These are phyloP conservation scores for Aphanomyces stellatus DNA, from an alignment of 352 stramenopile species.

Conservation along the genomic window DNA sequence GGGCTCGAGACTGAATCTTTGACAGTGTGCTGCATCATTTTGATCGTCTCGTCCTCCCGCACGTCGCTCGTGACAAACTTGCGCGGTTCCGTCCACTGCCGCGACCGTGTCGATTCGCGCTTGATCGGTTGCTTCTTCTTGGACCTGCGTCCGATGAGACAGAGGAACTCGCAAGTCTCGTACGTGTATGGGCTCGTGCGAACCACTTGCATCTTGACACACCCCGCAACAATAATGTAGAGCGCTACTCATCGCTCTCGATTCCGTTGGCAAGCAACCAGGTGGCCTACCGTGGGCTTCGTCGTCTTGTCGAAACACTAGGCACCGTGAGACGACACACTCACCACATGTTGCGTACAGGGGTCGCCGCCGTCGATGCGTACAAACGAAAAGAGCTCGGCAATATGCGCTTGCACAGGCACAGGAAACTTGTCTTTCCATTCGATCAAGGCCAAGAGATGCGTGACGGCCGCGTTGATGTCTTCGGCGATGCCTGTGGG, in stretches of 20 bases:
- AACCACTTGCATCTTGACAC: neutral
- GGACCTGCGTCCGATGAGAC: too few relatives aligned
- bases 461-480: neutral
- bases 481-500: too few relatives aligned
- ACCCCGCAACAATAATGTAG: neutral
- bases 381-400: neutral
- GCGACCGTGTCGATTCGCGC: too few relatives aligned
- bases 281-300: neutral
- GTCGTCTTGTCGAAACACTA: conserved; percentile 17
- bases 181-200: neutral
- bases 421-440: conserved; percentile 13
- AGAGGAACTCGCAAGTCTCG: too few relatives aligned
- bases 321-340: too few relatives aligned
- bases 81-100: too few relatives aligned
- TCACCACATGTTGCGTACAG: too few relatives aligned
- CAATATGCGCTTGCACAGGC: neutral
- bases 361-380: neutral
- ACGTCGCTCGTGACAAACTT: too few relatives aligned
- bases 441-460: neutral
- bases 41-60: too few relatives aligned
- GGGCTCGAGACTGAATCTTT: too few relatives aligned
- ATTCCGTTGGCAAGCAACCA: neutral
- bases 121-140: too few relatives aligned
- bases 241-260: neutral
- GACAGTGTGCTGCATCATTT: too few relatives aligned